phyloP scores from a whole-genome alignment of 2,329 filamentous ascomycete genomes.

The Penicillium digitatum region DNA sequence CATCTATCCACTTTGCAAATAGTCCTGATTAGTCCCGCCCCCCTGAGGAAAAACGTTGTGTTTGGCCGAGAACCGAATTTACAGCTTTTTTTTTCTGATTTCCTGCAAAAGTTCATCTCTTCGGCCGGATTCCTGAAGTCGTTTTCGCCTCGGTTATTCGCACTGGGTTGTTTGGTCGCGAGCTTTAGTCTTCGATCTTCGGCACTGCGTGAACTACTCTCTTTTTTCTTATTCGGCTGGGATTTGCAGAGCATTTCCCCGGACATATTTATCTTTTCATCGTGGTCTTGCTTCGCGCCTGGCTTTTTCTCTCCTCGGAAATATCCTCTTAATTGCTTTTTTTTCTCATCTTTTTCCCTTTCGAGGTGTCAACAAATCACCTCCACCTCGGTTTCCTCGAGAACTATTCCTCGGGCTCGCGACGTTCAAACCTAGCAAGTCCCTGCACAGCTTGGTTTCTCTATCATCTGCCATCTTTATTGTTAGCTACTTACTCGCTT shows the following conservation, averaged over 20 bases:
- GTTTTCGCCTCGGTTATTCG: slow-evolving; percentile 1
- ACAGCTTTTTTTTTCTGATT: slow-evolving; percentile 3
- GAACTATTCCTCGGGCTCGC: slow-evolving; percentile 1
- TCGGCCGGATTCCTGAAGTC: slow-evolving; percentile 1
- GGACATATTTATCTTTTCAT: slow-evolving; percentile 11
- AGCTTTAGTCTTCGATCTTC: slow-evolving; percentile 15
- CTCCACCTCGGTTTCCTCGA: slow-evolving; percentile 4
- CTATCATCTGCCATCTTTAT: slow-evolving; percentile 9
- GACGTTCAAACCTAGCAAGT: slow-evolving; percentile 9
- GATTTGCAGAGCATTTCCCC: slow-evolving; percentile 40
- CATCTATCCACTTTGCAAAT: slow-evolving; percentile 19
- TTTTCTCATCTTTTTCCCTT: background rate
- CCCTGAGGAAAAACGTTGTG: slow-evolving; percentile 24
- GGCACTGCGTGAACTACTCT: slow-evolving; percentile 22
- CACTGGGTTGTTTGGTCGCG: slow-evolving; percentile 7
- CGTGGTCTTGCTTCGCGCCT: slow-evolving; percentile 6
- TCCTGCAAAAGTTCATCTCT: background rate
- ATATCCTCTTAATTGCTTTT: slow-evolving; percentile 19
- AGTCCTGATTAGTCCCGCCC: slow-evolving; percentile 22
- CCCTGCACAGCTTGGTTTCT: slow-evolving; percentile 21
- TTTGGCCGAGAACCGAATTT: slow-evolving; percentile 21
- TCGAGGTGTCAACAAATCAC: slow-evolving; percentile 4
- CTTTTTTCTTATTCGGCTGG: slow-evolving; percentile 22
- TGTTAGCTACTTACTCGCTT: slow-evolving; percentile 24
- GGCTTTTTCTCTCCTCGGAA: slow-evolving; percentile 5